Base-by-base conservation (phyloP, 352 stramenopile species). In the Pythium insidiosum region DNA sequence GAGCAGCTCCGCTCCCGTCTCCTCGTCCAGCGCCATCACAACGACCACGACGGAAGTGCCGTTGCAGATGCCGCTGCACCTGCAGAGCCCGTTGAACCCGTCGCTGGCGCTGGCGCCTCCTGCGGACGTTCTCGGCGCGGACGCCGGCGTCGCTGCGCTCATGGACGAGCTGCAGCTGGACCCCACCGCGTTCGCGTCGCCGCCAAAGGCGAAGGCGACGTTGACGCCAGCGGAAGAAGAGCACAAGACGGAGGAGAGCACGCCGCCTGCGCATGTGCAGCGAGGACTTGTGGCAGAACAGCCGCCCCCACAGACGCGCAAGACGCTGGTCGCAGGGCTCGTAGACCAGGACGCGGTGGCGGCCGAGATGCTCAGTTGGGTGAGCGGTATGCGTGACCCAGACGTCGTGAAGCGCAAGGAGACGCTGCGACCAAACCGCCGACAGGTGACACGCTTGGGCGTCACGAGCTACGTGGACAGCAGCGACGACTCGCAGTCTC, bases 391-490 rank as follows among this genome's bases (percentile, higher is more conserved):
- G 25, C 63, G 71, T 1, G 61, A 84, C 37, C 70, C 73, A 4
- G 72, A 68, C 5, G 70, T 86, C 24, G 46, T 88, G 22, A 55
- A 60, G 13, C 68, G 70, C 10, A 84, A 82, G 41, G 72, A 84
- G 50, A 56, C 50, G 6, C 57, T 82, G 53, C 45, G 57, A 11
- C 56, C 66, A 46, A 58, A 67, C 36, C 69, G 70, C 12, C 67
- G 58, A 11, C 41, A 51, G 22, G 56, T 64, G 0, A 47, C 42
- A 13, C 60, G 58, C 5, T 84, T 65, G 13, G 74, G 42, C 49
- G 44, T 63, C 11, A 58, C 45, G 1, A 75, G 58, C 1, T 51
- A 65, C 15, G 58, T 81, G 18, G 70, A 84, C 37, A 73, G 65
- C 29, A 49, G 51, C 38, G 38, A 38, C 21, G 47, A 49, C 22